Evolutionary conservation across 2,329 filamentous ascomycete genomes (phyloP), one percentile per base, ranked within the genome.

Genomic region (Triangularia setosa): DNA sequence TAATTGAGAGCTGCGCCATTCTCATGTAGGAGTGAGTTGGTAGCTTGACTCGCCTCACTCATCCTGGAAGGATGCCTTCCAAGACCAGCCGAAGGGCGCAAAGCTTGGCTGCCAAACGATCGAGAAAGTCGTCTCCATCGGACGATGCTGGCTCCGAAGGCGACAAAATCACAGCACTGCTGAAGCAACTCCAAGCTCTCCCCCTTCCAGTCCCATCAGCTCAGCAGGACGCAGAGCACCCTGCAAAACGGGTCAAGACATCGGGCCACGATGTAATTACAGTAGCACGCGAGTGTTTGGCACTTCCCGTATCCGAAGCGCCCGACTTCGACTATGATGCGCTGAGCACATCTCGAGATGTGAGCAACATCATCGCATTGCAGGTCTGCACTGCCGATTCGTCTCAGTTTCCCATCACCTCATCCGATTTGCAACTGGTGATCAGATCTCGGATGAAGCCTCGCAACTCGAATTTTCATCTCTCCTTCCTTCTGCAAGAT

Each of bases 221-320:
- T 8, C 33, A 55, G n/a, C 21, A 65, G 8, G 9, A n/a, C 4
- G 18, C 35, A 8, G 54, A 62, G 16, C 68, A 58, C 4, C 66
- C 69, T 6, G 24, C 59, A 9, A 72, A 72, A 64, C 70, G 71
- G 7, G 48, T 60, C 24, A 71, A 64, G 40, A 64, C 62, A 11
- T 16, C 48, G 3, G 44, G 23, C 16, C 30, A 30, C 23, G 61
- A 63, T 25, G 62, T 67, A 1, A 64, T 71, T 24, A 67, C 64
- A 23, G 57, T 72, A 25, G 69, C 63, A 4, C 68, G 68, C 11
- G 64, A 69, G 30, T 24, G 28, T n/a, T 16, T 72, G 21, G 56
- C 33, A n/a, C 59, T 69, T 21, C 64, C 64, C 6, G n/a, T 9
- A 9, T n/a, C 52, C 2, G 58, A 54, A 4, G 55, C 62, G 0